Conservation (phyloP, 768 basidiomycete species). For the Amanita inopinata region DNA sequence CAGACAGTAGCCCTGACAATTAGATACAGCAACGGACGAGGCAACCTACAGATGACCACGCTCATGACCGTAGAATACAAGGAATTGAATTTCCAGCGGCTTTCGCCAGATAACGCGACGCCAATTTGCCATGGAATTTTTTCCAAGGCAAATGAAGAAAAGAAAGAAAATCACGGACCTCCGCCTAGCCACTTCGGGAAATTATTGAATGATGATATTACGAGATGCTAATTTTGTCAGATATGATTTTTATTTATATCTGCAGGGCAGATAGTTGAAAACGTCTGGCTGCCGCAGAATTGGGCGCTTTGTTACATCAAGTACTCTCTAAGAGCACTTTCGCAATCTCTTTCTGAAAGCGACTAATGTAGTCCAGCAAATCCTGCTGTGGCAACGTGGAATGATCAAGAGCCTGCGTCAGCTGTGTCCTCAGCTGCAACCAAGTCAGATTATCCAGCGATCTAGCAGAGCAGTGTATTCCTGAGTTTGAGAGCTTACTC, state of each 20-base stretch:
- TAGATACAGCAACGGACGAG: background rate
- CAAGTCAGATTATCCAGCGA: too few species aligned
- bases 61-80: background rate
- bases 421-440: conserved; percentile 8
- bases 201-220: too few species aligned
- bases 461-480: background rate
- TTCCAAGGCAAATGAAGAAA: too few species aligned
- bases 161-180: too few species aligned
- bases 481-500: conserved; percentile 31
- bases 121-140: too few species aligned
- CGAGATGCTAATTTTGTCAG: too few species aligned
- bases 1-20: background rate
- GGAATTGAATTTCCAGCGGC: too few species aligned
- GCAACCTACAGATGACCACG: background rate
- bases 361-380: conserved; percentile 5
- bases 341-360: conserved; percentile 6
- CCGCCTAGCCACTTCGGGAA: too few species aligned
- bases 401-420: conserved; percentile 6
- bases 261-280: conserved; percentile 3
- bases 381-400: conserved; percentile 7
- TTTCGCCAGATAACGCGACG: too few species aligned
- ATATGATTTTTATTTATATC: background rate
- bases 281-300: background rate
- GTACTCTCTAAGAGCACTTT: conserved; percentile 1
- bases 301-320: background rate